Conservation (phyloP, 441 rosid species). For the Adansonia madagascariensis region DNA sequence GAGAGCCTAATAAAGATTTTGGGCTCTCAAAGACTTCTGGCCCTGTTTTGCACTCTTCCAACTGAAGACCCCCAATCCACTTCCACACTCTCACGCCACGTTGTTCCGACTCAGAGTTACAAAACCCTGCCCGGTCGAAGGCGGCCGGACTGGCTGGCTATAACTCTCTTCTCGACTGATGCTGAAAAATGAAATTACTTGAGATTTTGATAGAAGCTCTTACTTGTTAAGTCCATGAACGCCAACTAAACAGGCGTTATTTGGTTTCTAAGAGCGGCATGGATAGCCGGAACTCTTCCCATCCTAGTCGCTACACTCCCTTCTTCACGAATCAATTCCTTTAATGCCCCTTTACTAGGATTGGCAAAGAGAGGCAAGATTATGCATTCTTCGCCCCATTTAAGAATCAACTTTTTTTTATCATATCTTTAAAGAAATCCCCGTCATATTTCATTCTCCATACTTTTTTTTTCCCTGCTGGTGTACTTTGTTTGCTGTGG, state of each 20-base stretch:
- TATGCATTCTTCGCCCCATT: conserved; percentile 35
- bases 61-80: background rate
- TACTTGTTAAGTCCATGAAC: background rate
- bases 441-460: background rate
- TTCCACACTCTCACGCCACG: background rate
- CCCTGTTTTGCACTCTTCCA: background rate
- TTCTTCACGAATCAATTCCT: conserved; percentile 16
- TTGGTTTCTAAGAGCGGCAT: conserved; percentile 38
- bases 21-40: background rate
- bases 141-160: no score
- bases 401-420: conserved; percentile 21
- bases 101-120: background rate
- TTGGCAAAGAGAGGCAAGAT: conserved; percentile 38
- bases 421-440: background rate
- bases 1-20: background rate
- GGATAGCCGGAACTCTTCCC: conserved; percentile 42
- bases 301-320: conserved; percentile 36
- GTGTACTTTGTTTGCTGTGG: conserved; percentile 35
- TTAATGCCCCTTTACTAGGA: conserved; percentile 26
- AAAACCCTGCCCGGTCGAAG: background rate
- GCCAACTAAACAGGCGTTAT: conserved; percentile 35
- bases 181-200: background rate
- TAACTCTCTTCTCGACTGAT: background rate
- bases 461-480: background rate
- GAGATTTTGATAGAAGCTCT: background rate